A percentile compares a stretch with the other conserved stretches of the same genome.
These are phyloP conservation scores for Euptelea pleiosperma DNA, from an alignment of 164 flowering plant species.

Conservation along the genomic window DNA sequence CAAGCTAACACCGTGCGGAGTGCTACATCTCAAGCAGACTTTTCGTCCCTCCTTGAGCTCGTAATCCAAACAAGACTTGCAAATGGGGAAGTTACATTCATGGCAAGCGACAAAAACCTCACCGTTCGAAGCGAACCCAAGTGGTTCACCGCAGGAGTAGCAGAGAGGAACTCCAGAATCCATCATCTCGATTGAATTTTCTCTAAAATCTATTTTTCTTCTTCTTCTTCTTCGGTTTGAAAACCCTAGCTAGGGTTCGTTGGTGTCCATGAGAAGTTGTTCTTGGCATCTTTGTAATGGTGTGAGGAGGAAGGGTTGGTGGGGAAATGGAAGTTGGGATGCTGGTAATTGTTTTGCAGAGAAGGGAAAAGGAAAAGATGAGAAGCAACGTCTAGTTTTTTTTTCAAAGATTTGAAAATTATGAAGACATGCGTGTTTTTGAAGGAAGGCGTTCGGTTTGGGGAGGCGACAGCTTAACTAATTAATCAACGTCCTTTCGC, in stretches of 20 bases:
- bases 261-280: slow-evolving; percentile 10
- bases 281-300: slow-evolving; percentile 29
- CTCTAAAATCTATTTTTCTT: background rate
- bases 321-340: slow-evolving; percentile 43
- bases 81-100: slow-evolving; percentile 75
- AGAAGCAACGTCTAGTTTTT: slow-evolving; percentile 45
- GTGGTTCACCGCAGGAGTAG: slow-evolving; percentile 69
- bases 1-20: slow-evolving; percentile 45
- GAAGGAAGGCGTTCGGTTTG: slow-evolving; percentile 59
- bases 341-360: slow-evolving; percentile 34
- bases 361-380: slow-evolving; percentile 27
- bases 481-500: no score
- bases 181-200: slow-evolving; percentile 81
- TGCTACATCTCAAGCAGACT: slow-evolving; percentile 66
- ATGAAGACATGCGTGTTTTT: slow-evolving; percentile 38
- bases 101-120: slow-evolving; percentile 79
- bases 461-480: slow-evolving; percentile 41
- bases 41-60: slow-evolving; percentile 73
- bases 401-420: slow-evolving; percentile 26
- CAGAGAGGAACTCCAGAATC: slow-evolving; percentile 66
- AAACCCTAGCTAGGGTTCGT: slow-evolving; percentile 15
- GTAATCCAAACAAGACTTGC: slow-evolving; percentile 60
- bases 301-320: slow-evolving; percentile 29
- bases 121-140: slow-evolving; percentile 55
- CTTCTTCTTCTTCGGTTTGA: slow-evolving; percentile 5